phyloP scores from a whole-genome alignment of 2,329 filamentous ascomycete genomes.

The Pleurostoma richardsiae region DNA sequence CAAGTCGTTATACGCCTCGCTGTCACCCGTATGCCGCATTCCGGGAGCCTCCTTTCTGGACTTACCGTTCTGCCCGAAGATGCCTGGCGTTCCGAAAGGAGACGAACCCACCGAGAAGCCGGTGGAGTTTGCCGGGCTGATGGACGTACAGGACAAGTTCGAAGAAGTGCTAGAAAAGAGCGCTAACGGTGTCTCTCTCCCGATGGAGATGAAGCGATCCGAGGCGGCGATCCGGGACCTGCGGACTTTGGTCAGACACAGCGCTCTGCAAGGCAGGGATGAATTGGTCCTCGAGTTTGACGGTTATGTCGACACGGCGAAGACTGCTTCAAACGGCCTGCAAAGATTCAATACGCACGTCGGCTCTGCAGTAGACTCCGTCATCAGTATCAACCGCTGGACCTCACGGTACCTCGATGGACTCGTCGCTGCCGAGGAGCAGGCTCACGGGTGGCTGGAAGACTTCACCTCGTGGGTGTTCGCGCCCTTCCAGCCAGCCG shows the following conservation, averaged over 20 bases:
- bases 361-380: constrained; percentile 66
- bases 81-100: constrained; percentile 7
- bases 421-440: constrained; percentile 39
- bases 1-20: constrained; percentile 51
- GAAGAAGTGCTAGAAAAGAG: constrained; percentile 69
- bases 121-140: constrained; percentile 69
- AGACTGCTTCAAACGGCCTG: constrained; percentile 59
- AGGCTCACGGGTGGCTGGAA: constrained; percentile 23
- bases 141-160: constrained; percentile 70
- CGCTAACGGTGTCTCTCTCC: constrained; percentile 60
- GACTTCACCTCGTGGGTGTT: constrained; percentile 41
- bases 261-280: constrained; percentile 59
- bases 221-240: constrained; percentile 72
- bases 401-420: constrained; percentile 65
- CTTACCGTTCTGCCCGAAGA: constrained; percentile 56
- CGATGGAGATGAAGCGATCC: constrained; percentile 73
- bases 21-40: constrained; percentile 66
- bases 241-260: constrained; percentile 66
- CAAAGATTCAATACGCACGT: constrained; percentile 74
- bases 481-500: constrained; percentile 58
- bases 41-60: constrained; percentile 58
- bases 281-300: constrained; percentile 73
- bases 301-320: constrained; percentile 66
- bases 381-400: constrained; percentile 72
- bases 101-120: constrained; percentile 17